Conservation (phyloP, 2,329 filamentous ascomycete genomes). For the Phialophora tarda region DNA sequence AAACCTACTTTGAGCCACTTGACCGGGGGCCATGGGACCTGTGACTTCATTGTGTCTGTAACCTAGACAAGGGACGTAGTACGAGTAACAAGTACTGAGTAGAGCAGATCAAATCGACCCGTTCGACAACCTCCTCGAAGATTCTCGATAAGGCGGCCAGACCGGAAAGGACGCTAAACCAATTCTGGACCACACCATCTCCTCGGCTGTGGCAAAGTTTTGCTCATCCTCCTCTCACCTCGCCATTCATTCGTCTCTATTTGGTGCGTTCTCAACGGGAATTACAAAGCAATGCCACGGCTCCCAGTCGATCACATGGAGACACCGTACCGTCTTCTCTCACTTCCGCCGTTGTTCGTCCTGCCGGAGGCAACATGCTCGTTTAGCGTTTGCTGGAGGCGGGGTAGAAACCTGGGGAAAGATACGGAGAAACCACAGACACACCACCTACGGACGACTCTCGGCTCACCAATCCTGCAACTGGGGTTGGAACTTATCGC, state of each 20-base stretch:
- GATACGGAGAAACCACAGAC: too few species aligned
- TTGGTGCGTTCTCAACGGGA: too few species aligned
- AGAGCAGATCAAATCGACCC: neutral
- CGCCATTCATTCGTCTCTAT: neutral
- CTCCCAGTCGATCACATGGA: too few species aligned
- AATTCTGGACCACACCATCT: neutral
- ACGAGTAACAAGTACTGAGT: too few species aligned
- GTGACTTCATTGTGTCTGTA: neutral
- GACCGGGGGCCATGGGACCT: neutral
- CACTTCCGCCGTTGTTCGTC: too few species aligned
- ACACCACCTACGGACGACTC: too few species aligned
- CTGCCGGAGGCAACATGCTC: too few species aligned
- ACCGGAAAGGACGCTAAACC: neutral
- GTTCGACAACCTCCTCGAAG: neutral
- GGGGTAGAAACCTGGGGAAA: too few species aligned
- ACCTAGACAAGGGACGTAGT: too few species aligned
- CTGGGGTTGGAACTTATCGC: neutral
- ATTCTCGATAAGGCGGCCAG: neutral
- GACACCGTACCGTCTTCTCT: too few species aligned
- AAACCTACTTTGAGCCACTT: neutral
- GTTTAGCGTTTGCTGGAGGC: too few species aligned
- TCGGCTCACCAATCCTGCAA: neutral
- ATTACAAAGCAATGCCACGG: too few species aligned
- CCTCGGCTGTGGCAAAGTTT: neutral
- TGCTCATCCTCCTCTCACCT: neutral